Percentiles rank a stretch among this genome's conserved stretches.
Conservation (phyloP, 495 filamentous ascomycete species). For the Hypomontagnella submonticulosa region DNA sequence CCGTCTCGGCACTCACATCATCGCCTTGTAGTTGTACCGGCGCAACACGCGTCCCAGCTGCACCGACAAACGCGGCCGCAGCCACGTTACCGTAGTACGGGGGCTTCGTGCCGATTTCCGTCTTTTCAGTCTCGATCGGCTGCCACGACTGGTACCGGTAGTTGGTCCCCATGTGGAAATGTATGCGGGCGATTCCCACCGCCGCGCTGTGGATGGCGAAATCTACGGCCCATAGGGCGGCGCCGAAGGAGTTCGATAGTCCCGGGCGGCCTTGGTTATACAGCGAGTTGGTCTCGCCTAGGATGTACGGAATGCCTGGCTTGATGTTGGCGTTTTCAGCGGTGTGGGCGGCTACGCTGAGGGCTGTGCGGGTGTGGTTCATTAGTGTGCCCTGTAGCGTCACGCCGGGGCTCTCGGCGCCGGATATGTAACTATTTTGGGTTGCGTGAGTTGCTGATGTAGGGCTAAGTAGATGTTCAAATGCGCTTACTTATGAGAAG, state of each 20-base stretch:
- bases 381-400: constrained; percentile 72
- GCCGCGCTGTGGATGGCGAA: constrained; percentile 70
- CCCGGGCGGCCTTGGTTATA: constrained; percentile 72
- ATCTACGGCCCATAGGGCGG: constrained; percentile 75
- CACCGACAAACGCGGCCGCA: constrained; percentile 67
- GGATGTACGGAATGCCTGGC: constrained; percentile 64
- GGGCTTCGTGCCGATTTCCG: constrained; percentile 68
- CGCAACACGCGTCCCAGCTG: constrained; percentile 41
- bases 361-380: constrained; percentile 69
- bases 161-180: constrained; percentile 75
- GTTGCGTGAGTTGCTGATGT: background rate
- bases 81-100: constrained; percentile 75
- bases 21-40: constrained; percentile 58
- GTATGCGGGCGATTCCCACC: constrained; percentile 66
- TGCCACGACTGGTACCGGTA: constrained; percentile 70
- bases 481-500: constrained; percentile 69
- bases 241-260: constrained; percentile 75
- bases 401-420: constrained; percentile 69
- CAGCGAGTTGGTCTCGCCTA: constrained; percentile 74
- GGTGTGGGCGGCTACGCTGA: constrained; percentile 60
- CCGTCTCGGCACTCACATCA: constrained; percentile 16
- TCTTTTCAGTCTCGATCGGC: constrained; percentile 64
- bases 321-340: constrained; percentile 57
- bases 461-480: background rate
- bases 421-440: constrained; percentile 69